Percentiles rank a stretch among this genome's conserved stretches.
Evolutionary conservation across 164 flowering plant genomes (phyloP).

Genomic region (Magnolia kwangsiensis): DNA sequence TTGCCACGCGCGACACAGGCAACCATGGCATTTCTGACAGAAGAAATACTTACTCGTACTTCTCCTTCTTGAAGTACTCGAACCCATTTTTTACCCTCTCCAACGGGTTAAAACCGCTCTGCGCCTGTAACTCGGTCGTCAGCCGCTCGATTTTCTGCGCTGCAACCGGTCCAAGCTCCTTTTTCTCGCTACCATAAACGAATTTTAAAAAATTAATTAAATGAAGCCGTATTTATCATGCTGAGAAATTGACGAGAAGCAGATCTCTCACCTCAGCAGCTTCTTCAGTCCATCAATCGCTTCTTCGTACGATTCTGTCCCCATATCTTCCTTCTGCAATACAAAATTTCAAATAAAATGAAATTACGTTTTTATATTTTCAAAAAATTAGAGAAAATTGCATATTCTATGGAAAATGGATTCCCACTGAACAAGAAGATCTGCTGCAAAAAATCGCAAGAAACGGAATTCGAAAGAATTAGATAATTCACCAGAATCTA

Average conservation of each 20-base stretch:
- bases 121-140: conserved; percentile 48
- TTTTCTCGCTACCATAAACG: conserved; percentile 36
- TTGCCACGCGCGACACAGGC: neutral
- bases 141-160: conserved; percentile 65
- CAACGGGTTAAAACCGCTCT: conserved; percentile 33
- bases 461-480: neutral
- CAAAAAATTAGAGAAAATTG: neutral
- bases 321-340: conserved; percentile 39
- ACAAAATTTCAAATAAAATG: neutral
- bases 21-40: too few relatives aligned
- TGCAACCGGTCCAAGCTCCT: conserved; percentile 49
- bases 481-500: neutral
- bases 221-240: neutral
- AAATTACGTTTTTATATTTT: neutral
- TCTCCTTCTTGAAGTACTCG: conserved; percentile 65
- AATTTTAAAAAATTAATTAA: neutral
- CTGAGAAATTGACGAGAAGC: neutral
- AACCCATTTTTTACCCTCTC: conserved; percentile 70
- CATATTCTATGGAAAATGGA: neutral
- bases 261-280: conserved; percentile 37
- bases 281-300: conserved; percentile 63
- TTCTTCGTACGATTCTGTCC: conserved; percentile 24
- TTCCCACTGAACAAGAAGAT: neutral
- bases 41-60: conserved; percentile 54
- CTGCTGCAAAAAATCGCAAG: neutral